phyloP scores from a whole-genome alignment of 306 rosid genomes.

The Macrotyloma uniflorum region DNA sequence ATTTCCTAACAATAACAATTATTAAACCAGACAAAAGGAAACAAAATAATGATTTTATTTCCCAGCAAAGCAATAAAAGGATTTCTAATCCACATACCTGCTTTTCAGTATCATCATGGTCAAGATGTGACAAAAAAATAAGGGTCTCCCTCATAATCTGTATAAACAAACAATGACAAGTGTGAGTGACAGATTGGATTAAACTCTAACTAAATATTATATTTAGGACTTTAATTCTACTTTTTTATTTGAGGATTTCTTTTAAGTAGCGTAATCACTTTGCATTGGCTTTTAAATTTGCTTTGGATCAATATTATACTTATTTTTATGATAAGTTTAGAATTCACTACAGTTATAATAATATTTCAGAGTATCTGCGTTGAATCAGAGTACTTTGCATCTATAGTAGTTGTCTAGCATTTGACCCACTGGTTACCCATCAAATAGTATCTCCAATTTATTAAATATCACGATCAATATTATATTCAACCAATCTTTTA shows the following conservation, averaged over 20 bases:
- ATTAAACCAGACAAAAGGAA: constrained; percentile 1
- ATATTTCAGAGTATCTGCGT: background rate
- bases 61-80: constrained; percentile 5
- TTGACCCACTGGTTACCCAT: background rate
- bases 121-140: constrained; percentile 94
- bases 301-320: background rate
- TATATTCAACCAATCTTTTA: background rate
- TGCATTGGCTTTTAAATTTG: background rate
- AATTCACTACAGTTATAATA: background rate
- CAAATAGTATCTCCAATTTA: background rate
- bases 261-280: background rate
- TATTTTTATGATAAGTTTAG: background rate
- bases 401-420: background rate
- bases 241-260: background rate
- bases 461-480: background rate
- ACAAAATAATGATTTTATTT: background rate
- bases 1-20: background rate
- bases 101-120: constrained; percentile 97
- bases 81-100: constrained; percentile 56
- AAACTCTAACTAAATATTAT: background rate
- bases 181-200: background rate
- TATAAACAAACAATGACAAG: constrained; percentile 35
- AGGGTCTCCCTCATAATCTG: constrained; percentile 99
- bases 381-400: background rate
- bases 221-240: background rate